Evolutionary conservation across 1,284 basidiomycete genomes (phyloP).

Genomic region (Leccinum solheimii): DNA sequence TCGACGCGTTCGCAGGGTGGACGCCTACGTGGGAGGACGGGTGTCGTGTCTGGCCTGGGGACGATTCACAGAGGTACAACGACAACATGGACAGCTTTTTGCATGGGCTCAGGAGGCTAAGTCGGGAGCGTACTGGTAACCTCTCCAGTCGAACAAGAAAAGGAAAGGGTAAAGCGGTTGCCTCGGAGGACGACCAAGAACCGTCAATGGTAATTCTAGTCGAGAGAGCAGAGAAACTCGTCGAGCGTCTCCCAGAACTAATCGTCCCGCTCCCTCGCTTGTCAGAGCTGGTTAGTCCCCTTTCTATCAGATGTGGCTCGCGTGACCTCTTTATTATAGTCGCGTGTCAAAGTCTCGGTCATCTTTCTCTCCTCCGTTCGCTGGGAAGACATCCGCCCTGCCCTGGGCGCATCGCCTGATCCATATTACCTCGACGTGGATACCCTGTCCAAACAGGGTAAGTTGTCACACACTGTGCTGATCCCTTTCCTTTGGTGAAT

Average conservation of each 20-base stretch:
- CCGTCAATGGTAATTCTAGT: slow-evolving; percentile 59
- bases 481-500: not conserved
- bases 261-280: slow-evolving; percentile 73
- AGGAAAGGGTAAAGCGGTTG: slow-evolving; percentile 39
- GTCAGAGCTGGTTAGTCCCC: slow-evolving; percentile 67
- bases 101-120: slow-evolving; percentile 48
- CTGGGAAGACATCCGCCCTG: slow-evolving; percentile 77
- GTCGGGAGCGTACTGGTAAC: slow-evolving; percentile 35
- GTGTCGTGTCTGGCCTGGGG: slow-evolving; percentile 55
- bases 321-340: slow-evolving; percentile 30
- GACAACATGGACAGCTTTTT: slow-evolving; percentile 70
- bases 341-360: slow-evolving; percentile 49
- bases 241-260: slow-evolving; percentile 59
- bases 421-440: slow-evolving; percentile 73
- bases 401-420: slow-evolving; percentile 70
- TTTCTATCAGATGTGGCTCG: not conserved
- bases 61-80: slow-evolving; percentile 45
- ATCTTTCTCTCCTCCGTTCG: slow-evolving; percentile 67
- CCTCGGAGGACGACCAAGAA: slow-evolving; percentile 23
- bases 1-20: slow-evolving; percentile 62
- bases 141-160: slow-evolving; percentile 31
- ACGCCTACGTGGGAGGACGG: slow-evolving; percentile 58
- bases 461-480: slow-evolving; percentile 13
- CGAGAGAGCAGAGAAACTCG: slow-evolving; percentile 70
- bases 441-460: slow-evolving; percentile 62